These are phyloP conservation scores for Myxozyma mucilagina DNA, from an alignment of 805 yeast species.

Conservation along the genomic window DNA sequence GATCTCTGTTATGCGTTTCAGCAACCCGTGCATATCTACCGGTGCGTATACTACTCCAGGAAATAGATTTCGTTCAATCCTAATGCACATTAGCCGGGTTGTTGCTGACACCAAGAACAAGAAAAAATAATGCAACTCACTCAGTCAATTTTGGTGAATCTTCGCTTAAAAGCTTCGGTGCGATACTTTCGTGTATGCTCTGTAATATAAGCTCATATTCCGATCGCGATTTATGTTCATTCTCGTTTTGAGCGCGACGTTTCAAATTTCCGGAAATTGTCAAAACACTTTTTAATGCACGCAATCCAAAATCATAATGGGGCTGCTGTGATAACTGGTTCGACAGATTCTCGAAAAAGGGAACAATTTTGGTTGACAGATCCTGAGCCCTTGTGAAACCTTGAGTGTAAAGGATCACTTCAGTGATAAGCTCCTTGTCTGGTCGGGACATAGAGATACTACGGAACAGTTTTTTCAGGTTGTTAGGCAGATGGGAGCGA, in stretches of 20 bases:
- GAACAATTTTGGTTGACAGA: constrained; percentile 53
- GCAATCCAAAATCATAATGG: constrained; percentile 89
- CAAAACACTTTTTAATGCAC: constrained; percentile 73
- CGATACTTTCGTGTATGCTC: constrained; percentile 60
- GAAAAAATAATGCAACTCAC: not conserved
- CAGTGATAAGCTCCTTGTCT: constrained; percentile 66
- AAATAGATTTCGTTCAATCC: constrained; percentile 32
- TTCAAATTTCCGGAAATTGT: constrained; percentile 56
- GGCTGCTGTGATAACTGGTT: constrained; percentile 51
- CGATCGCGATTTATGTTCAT: not conserved
- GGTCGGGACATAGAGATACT: constrained; percentile 73
- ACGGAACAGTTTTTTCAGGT: constrained; percentile 74
- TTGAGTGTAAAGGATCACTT: constrained; percentile 68
- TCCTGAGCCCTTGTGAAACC: constrained; percentile 57
- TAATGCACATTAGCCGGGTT: not conserved
- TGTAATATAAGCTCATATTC: constrained; percentile 44
- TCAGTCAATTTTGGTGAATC: constrained; percentile 51
- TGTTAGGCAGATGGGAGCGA: constrained; percentile 79
- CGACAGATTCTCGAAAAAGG: constrained; percentile 53
- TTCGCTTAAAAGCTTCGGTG: constrained; percentile 61
- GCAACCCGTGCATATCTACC: constrained; percentile 38
- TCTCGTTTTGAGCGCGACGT: constrained; percentile 33
- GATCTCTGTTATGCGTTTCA: constrained; percentile 22
- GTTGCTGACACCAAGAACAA: not conserved
- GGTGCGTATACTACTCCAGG: constrained; percentile 29